Evolutionary conservation across 805 yeast species (phyloP).

Genomic region (Sungouiella blattae): DNA sequence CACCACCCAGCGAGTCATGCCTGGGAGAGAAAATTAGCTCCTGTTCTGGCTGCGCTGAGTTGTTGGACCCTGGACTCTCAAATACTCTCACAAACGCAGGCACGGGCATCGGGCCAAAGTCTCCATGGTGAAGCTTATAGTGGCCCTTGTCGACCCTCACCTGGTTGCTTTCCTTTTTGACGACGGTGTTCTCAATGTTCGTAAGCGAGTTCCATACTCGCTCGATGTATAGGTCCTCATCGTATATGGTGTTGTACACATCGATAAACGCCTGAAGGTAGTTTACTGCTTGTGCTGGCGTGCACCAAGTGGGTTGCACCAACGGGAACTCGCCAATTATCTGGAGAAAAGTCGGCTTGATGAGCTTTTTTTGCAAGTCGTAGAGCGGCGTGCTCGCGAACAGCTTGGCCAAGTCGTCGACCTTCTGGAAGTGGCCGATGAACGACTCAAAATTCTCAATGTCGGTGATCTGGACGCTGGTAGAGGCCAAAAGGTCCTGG

Average conservation of each 20-base stretch:
- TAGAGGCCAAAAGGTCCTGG: slow-evolving; percentile 20
- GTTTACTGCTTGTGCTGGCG: slow-evolving; percentile 11
- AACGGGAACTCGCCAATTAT: slow-evolving; percentile 8
- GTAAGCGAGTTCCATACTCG: slow-evolving; percentile 1
- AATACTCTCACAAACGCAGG: slow-evolving; percentile 15
- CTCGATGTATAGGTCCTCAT: slow-evolving; percentile 10
- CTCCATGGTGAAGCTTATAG: not conserved
- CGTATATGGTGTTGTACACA: slow-evolving; percentile 13
- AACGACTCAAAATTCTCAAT: slow-evolving; percentile 14
- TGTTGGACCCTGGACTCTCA: not conserved
- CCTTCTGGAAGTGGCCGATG: slow-evolving; percentile 10
- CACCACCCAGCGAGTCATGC: not conserved
- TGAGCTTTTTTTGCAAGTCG: slow-evolving; percentile 9
- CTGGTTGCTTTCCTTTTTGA: slow-evolving; percentile 3
- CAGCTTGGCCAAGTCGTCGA: slow-evolving; percentile 3
- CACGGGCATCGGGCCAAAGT: not conserved
- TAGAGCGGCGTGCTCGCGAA: slow-evolving; percentile 4
- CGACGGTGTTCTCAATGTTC: slow-evolving; percentile 11
- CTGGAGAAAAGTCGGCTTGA: slow-evolving; percentile 7
- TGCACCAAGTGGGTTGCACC: slow-evolving; percentile 11
- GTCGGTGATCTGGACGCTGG: slow-evolving; percentile 8
- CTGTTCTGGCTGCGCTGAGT: no score
- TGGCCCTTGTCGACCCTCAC: slow-evolving; percentile 2
- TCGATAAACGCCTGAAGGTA: slow-evolving; percentile 16
- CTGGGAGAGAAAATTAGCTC: not conserved